Base-by-base conservation (phyloP, 1,284 basidiomycete species). In the Microbotryum saponariae region DNA sequence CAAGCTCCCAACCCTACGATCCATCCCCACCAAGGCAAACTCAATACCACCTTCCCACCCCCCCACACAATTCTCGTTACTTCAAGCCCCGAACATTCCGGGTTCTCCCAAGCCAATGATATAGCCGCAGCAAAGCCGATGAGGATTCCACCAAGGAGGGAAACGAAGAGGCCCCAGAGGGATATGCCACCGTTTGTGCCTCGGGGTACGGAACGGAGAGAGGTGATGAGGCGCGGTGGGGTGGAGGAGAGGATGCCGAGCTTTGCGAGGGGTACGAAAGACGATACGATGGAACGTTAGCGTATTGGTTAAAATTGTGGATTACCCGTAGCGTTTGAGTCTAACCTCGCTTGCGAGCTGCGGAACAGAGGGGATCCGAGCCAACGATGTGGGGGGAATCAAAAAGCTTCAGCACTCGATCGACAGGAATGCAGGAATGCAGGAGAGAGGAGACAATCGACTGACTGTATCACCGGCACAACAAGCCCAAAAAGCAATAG, bases 131-230 rank as follows among this genome's bases (percentile, higher is more conserved):
- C 78, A 18, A 81, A 48, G 1, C 88, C 90, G 71, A 93, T 86
- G 3, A 86, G 70, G 1, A 80, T 72, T 1, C 93, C 93, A 1
- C 93, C 93, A 1, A 79, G 72, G 2, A 85, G 76, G 2, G 88
- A 90, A 10, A 86, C 85, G 2, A 82, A 63, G 0, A 89, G 88
- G 9, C 93, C 93, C 51, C 83, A 80, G 0, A 80, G 59, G 1
- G 88, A 88, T 65, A 97, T 81, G 1, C 82, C 93, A 10, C 93
- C 93, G 73, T 97, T 97, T 2, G 93, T 96, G 1, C 93, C 93
- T 0, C 87, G 85, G 1, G 91, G 91, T 0, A 93, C 89, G 0
- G 76, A 68, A 60, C 79, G 79, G 52, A 86, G 74, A 2, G 86
- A 90, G 2, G 89, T 89, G 69, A 91, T 82, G 33, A 92, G 81